Evolutionary conservation across 2,329 filamentous ascomycete species (phyloP).

Genomic region (Aspergillus neoniger): DNA sequence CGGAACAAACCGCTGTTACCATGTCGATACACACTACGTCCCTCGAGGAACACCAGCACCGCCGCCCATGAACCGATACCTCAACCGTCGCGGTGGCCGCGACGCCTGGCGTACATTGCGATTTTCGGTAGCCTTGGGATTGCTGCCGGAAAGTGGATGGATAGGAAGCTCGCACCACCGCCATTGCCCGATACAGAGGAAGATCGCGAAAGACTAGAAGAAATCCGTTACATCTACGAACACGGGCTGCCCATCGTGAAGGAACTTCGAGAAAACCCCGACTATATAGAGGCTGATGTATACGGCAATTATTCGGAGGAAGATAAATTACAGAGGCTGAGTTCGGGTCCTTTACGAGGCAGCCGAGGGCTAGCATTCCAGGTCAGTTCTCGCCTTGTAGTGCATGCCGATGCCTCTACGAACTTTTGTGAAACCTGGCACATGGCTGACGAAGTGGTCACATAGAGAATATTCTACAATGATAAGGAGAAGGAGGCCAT

Average conservation of each 20-base stretch:
- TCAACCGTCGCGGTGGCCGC: constrained; percentile 35
- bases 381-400: constrained; percentile 29
- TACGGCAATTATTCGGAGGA: constrained; percentile 40
- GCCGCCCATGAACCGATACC: constrained; percentile 19
- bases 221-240: constrained; percentile 37
- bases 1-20: not conserved
- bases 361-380: constrained; percentile 44
- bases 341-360: constrained; percentile 43
- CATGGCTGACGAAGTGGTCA: constrained; percentile 20
- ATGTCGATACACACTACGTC: constrained; percentile 13
- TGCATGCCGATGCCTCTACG: not conserved
- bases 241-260: constrained; percentile 39
- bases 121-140: constrained; percentile 39
- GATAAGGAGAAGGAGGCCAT: constrained; percentile 58
- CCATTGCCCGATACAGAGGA: constrained; percentile 37
- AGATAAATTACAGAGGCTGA: constrained; percentile 38
- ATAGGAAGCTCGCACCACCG: constrained; percentile 27
- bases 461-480: constrained; percentile 67
- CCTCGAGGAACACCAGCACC: constrained; percentile 25
- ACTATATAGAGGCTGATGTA: constrained; percentile 43
- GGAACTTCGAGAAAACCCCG: constrained; percentile 39
- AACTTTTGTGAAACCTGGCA: not conserved
- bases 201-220: constrained; percentile 32
- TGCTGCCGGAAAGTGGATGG: constrained; percentile 27
- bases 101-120: constrained; percentile 36